These are phyloP conservation scores for Prunus padus DNA, from an alignment of 306 rosid genomes.

Conservation along the genomic window DNA sequence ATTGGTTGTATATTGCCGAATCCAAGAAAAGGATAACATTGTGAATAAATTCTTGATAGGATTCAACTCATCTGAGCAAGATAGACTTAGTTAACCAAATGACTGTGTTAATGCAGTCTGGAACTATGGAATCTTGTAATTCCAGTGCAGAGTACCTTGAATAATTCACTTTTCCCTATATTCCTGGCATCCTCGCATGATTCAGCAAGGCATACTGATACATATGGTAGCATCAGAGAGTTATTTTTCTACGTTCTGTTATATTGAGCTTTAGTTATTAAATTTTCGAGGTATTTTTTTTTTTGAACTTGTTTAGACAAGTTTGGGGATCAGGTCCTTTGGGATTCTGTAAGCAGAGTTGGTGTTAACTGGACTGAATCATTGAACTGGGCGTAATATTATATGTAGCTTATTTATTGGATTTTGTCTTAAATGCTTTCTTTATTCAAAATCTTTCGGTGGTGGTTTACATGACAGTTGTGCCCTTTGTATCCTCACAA, in stretches of 20 bases:
- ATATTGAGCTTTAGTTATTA: neutral
- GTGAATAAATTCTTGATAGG: too few species aligned
- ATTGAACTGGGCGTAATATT: neutral
- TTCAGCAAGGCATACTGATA: neutral
- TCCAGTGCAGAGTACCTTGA: neutral
- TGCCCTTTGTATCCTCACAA: constrained; percentile 98
- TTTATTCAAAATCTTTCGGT: constrained; percentile 15
- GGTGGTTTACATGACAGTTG: constrained; percentile 50
- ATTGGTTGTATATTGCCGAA: too few species aligned
- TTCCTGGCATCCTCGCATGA: neutral
- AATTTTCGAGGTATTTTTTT: neutral
- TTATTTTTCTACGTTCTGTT: neutral
- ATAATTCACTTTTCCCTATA: neutral
- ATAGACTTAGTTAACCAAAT: too few species aligned
- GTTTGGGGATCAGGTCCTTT: neutral
- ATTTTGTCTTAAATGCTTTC: neutral
- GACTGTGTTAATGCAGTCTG: too few species aligned
- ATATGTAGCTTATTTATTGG: neutral
- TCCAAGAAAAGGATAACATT: too few species aligned
- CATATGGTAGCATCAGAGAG: neutral
- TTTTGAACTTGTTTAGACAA: neutral
- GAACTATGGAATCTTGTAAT: neutral
- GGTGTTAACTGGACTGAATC: neutral
- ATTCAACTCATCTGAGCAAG: too few species aligned
- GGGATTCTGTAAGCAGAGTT: neutral